phyloP scores from a whole-genome alignment of 805 yeast species.

The Komagataella pseudopastoris region DNA sequence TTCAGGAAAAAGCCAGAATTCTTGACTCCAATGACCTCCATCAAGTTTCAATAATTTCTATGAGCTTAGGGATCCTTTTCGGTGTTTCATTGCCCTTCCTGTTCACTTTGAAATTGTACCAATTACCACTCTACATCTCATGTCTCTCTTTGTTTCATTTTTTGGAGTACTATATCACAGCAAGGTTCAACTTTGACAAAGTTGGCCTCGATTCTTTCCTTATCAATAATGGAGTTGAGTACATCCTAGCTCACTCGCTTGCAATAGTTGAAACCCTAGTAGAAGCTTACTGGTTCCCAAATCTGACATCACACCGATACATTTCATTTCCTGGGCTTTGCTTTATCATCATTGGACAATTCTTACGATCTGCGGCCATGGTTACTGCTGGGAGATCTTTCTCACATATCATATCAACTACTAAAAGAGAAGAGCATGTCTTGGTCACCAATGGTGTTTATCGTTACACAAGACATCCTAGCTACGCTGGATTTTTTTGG shows the following conservation, averaged over 20 bases:
- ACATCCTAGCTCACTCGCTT: conserved; percentile 39
- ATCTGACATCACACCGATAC: conserved; percentile 11
- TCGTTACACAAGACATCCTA: conserved; percentile 63
- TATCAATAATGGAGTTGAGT: conserved; percentile 47
- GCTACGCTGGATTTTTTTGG: conserved; percentile 82
- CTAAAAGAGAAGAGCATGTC: conserved; percentile 38
- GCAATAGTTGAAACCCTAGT: conserved; percentile 38
- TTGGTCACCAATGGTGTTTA: conserved; percentile 72
- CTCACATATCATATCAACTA: conserved; percentile 60
- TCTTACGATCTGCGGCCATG: conserved; percentile 67
- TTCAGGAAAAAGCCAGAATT: background rate
- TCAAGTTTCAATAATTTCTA: background rate
- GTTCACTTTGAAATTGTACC: conserved; percentile 15
- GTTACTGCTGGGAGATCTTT: conserved; percentile 76
- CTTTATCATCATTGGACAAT: conserved; percentile 48
- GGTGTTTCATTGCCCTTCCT: conserved; percentile 24
- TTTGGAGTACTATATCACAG: conserved; percentile 72
- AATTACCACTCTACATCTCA: conserved; percentile 33
- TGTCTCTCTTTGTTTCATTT: conserved; percentile 58
- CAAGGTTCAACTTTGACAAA: conserved; percentile 52
- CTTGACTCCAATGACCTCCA: background rate
- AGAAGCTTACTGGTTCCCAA: conserved; percentile 28
- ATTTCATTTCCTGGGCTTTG: conserved; percentile 30
- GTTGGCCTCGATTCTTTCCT: conserved; percentile 61
- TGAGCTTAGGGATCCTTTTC: conserved; percentile 8